These are phyloP conservation scores for Xylaria sp. DNA, from an alignment of 2,329 filamentous ascomycete genomes.

Conservation along the genomic window DNA sequence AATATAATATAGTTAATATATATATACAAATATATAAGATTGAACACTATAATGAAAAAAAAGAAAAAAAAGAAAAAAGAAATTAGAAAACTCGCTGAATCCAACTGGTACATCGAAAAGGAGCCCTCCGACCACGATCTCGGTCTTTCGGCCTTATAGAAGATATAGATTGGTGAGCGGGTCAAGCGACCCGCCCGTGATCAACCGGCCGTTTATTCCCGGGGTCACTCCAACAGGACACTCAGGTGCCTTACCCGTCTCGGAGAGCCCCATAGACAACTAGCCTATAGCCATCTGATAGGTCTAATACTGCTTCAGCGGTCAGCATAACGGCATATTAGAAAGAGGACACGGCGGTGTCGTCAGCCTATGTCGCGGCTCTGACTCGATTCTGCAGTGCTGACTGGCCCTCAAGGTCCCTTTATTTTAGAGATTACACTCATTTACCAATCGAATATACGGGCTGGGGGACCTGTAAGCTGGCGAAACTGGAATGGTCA, in stretches of 20 bases:
- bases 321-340: neutral
- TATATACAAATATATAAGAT: neutral
- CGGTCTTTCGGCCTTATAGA: constrained; percentile 33
- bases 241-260: constrained; percentile 15
- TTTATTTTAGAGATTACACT: neutral
- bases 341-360: neutral
- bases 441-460: neutral
- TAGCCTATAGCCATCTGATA: neutral
- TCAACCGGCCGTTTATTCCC: constrained; percentile 32
- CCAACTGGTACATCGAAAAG: neutral
- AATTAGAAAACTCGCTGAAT: neutral
- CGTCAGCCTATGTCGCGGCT: neutral
- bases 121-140: constrained; percentile 9
- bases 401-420: neutral
- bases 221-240: neutral
- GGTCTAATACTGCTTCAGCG: neutral
- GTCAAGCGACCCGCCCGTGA: constrained; percentile 23
- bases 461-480: neutral
- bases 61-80: neutral
- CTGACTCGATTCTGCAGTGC: neutral
- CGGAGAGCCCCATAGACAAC: constrained; percentile 14
- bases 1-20: neutral
- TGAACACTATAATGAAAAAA: no score
- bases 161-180: constrained; percentile 24
- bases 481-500: neutral